Conservation (phyloP, 2,329 filamentous ascomycete species). For the Verticillium alfalfae region DNA sequence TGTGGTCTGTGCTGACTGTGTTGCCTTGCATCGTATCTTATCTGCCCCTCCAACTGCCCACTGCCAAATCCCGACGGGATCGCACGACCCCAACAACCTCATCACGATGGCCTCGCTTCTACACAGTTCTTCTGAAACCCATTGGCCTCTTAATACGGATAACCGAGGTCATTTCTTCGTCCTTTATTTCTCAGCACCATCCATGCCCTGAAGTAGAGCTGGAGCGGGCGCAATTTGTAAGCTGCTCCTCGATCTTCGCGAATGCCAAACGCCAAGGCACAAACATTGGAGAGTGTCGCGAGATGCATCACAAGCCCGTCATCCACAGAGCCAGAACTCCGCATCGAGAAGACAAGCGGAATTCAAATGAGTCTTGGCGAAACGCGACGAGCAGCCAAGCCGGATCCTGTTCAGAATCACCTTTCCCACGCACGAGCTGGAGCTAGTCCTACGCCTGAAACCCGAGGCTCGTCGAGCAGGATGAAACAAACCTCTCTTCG, state of each 20-base stretch:
- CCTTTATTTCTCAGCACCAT: not conserved
- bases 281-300: not conserved
- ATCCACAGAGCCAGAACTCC: not conserved
- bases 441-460: not conserved
- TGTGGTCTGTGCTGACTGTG: not conserved
- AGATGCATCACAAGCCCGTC: not conserved
- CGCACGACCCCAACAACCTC: not conserved
- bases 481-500: not conserved
- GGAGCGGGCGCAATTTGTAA: not conserved
- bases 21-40: not conserved
- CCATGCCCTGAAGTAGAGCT: not conserved
- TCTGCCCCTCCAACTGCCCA: not conserved
- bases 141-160: no score
- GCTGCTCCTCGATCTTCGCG: not conserved
- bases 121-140: no score
- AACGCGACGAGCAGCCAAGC: not conserved
- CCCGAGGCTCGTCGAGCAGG: not conserved
- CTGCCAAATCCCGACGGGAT: no score
- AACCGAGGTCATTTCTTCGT: not conserved
- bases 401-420: not conserved
- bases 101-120: no score
- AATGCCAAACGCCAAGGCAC: not conserved
- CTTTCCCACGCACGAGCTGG: not conserved
- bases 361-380: not conserved
- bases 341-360: not conserved